These are phyloP conservation scores for Nakazawaea molendinolei DNA, from an alignment of 805 yeast species.

Conservation along the genomic window DNA sequence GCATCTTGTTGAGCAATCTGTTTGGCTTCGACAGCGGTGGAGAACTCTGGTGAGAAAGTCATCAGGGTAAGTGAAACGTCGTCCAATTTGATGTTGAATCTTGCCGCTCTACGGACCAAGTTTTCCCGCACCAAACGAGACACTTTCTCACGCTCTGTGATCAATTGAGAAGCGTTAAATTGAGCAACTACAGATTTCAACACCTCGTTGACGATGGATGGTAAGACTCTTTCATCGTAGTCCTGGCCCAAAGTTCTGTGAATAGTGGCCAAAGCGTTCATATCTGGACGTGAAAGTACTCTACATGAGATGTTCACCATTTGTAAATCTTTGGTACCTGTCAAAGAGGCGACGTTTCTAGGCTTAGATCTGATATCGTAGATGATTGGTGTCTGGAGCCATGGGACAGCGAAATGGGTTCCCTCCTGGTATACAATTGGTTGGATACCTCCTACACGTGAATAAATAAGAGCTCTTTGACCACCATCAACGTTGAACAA, in stretches of 20 bases:
- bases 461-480: slow-evolving; percentile 92
- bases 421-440: slow-evolving; percentile 85
- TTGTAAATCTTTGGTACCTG: slow-evolving; percentile 97
- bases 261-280: slow-evolving; percentile 70
- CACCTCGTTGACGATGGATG: slow-evolving; percentile 97
- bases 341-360: slow-evolving; percentile 88
- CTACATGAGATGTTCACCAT: slow-evolving; percentile 99
- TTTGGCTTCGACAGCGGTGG: slow-evolving; percentile 96
- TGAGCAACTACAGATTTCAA: slow-evolving; percentile 96
- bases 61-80: slow-evolving; percentile 95
- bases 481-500: slow-evolving; percentile 95
- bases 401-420: slow-evolving; percentile 89
- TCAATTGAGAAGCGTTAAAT: slow-evolving; percentile 95
- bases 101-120: slow-evolving; percentile 83
- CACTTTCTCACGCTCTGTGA: slow-evolving; percentile 98
- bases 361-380: slow-evolving; percentile 98
- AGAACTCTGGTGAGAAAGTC: slow-evolving; percentile 97
- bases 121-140: slow-evolving; percentile 87
- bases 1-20: slow-evolving; percentile 99
- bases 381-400: slow-evolving; percentile 88
- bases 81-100: slow-evolving; percentile 81
- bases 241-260: slow-evolving; percentile 91
- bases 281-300: slow-evolving; percentile 86
- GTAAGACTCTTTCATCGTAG: slow-evolving; percentile 94
- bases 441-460: slow-evolving; percentile 79